phyloP scores from a whole-genome alignment of 805 yeast genomes.

The Saccharomycopsis selenospora region DNA sequence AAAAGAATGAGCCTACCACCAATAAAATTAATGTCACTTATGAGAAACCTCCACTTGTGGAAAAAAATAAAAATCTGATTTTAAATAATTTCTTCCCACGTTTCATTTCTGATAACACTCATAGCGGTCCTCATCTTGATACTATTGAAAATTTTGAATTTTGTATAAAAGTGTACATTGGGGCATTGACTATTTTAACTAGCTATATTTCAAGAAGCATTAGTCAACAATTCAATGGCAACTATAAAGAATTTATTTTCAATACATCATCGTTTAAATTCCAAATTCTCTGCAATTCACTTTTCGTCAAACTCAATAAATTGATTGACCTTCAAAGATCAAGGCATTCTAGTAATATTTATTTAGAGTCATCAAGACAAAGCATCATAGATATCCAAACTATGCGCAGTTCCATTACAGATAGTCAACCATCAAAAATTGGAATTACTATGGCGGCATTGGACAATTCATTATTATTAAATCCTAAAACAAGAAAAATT shows the following conservation, averaged over 20 bases:
- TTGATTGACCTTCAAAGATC: neutral
- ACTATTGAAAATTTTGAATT: slow-evolving; percentile 6
- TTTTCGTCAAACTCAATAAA: neutral
- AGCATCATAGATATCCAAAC: neutral
- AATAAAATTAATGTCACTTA: neutral
- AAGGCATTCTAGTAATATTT: neutral
- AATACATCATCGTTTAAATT: slow-evolving; percentile 15
- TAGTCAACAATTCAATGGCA: slow-evolving; percentile 6
- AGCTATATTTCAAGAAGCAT: slow-evolving; percentile 6
- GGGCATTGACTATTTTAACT: slow-evolving; percentile 7
- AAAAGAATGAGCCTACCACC: neutral
- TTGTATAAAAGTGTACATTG: slow-evolving; percentile 7
- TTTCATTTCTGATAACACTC: neutral
- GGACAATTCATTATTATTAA: neutral
- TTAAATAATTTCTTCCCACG: neutral
- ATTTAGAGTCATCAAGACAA: neutral
- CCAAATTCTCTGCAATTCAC: slow-evolving; percentile 7
- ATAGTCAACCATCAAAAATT: neutral
- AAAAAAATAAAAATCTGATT: neutral
- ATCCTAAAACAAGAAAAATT: neutral
- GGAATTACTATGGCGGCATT: neutral
- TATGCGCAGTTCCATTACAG: neutral
- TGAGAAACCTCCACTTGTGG: neutral
- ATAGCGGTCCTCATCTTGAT: neutral
- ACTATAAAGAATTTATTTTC: slow-evolving; percentile 12